These are phyloP conservation scores for Mucor circinelloides DNA, from an alignment of 371 early-diverging fungal species.

Conservation along the genomic window DNA sequence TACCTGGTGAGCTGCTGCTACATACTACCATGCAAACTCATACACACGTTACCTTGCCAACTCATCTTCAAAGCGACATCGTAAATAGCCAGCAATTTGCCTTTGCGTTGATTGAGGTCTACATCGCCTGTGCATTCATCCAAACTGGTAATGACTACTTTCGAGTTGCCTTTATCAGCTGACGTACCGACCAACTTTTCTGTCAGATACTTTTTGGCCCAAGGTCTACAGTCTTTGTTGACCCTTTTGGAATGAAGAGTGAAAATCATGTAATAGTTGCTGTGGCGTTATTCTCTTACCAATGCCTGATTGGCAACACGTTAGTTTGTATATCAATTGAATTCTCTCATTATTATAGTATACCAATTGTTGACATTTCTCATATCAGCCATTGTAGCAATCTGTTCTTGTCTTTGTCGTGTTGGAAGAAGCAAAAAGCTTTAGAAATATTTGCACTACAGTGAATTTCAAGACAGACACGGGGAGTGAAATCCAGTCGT, in stretches of 20 bases:
- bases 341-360: too few species aligned
- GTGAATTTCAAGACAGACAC: not conserved
- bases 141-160: slow-evolving; percentile 60
- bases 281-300: slow-evolving; percentile 25
- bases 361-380: slow-evolving; percentile 85
- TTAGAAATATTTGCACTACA: not conserved
- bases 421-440: not conserved
- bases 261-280: not conserved
- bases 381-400: slow-evolving; percentile 58
- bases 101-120: slow-evolving; percentile 92
- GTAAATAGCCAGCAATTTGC: slow-evolving; percentile 86
- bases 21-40: not conserved
- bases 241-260: slow-evolving; percentile 62
- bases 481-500: not conserved
- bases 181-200: slow-evolving; percentile 52
- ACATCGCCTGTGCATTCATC: slow-evolving; percentile 79
- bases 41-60: slow-evolving; percentile 26
- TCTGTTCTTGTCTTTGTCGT: not conserved
- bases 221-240: slow-evolving; percentile 86
- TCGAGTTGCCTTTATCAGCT: slow-evolving; percentile 46
- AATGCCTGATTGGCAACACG: slow-evolving; percentile 31
- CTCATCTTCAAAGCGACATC: slow-evolving; percentile 68
- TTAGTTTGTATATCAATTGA: not conserved
- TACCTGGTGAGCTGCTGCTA: not conserved
- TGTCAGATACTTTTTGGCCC: slow-evolving; percentile 83